Base-by-base conservation (phyloP, 139 green algal genomes). In the Chlorella sp. region DNA sequence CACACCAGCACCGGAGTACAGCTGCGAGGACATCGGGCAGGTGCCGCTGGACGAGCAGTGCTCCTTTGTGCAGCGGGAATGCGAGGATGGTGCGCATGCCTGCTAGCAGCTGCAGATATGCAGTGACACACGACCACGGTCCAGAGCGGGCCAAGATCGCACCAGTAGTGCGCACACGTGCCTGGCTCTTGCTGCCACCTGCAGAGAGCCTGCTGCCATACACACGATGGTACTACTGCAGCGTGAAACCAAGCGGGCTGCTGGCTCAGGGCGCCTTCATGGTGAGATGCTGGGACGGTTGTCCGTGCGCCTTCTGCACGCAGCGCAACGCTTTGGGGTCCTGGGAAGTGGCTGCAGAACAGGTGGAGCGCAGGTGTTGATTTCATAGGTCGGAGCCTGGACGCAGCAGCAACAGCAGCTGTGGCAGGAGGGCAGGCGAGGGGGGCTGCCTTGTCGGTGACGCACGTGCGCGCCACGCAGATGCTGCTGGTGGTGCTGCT, bases 401-500 rank as follows among this genome's bases (percentile, higher is more conserved):
- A 64, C 22, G 14, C 20, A 17, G 10, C 10, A 24, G 17, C 42
- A 55, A 55, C 42, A 67, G 10, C 29, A 49, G 35, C 69, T 50
- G 10, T 67, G 26, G 22, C 2, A 59, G n/a, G 3, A 64, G 31
- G n/a, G 30, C 36, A 36, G 17, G 27, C 6, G 42, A 62, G 36
- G 35, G 17, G 17, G 2, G 20, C 31, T 31, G 31, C 31, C 24
- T 24, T 67, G 30, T 2, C 50, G 23, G 42, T 51, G 42, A 55
- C 70, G 49, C 31, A 67, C 20, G 31, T 29, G 24, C 23, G 30
- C 33, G 14, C 5, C 10, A 0, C 74, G 49, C 79, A 88, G 82
- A n/a, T 80, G 32, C 2, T 72, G 0, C 77, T 90, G 31, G 67
- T 88, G 35, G 51, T 75, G 1, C 55, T 91, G 31, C 77, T 97